These are phyloP conservation scores for Fraxinus pennsylvanica DNA, from an alignment of 257 asterid species.

Conservation along the genomic window DNA sequence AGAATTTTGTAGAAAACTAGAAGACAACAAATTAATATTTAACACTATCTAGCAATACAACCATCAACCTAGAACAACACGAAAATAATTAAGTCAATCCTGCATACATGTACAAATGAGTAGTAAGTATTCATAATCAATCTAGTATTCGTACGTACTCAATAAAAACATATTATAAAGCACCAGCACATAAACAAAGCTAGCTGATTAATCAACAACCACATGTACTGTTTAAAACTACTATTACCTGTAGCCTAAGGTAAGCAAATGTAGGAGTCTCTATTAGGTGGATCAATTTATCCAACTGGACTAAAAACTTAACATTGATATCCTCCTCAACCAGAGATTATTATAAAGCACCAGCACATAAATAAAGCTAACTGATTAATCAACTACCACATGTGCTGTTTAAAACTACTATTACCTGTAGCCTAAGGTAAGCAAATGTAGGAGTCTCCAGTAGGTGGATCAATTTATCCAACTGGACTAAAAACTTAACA, in stretches of 20 bases:
- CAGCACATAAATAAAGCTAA: not conserved
- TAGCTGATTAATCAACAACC: not conserved
- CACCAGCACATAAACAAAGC: too few relatives aligned
- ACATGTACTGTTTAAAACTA: not conserved
- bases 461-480: slow-evolving; percentile 94
- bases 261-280: slow-evolving; percentile 95
- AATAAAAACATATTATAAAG: not conserved
- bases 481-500: slow-evolving; percentile 88
- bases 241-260: slow-evolving; percentile 89
- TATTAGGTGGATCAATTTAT: slow-evolving; percentile 88
- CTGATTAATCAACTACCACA: not conserved
- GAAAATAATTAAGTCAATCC: not conserved
- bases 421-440: slow-evolving; percentile 94
- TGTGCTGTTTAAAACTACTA: not conserved
- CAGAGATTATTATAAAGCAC: slow-evolving; percentile 44
- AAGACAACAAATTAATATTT: slow-evolving; percentile 1
- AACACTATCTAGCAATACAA: not conserved
- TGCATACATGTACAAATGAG: not conserved
- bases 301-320: slow-evolving; percentile 91
- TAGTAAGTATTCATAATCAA: not conserved
- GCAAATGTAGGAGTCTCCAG: slow-evolving; percentile 96
- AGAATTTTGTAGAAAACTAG: not conserved
- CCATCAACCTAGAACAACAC: not conserved
- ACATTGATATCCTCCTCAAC: slow-evolving; percentile 95
- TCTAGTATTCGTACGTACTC: not conserved